Percentiles rank a stretch among this genome's conserved stretches.
Evolutionary conservation across 768 basidiomycete species (phyloP).

Genomic region (Russula lepida): DNA sequence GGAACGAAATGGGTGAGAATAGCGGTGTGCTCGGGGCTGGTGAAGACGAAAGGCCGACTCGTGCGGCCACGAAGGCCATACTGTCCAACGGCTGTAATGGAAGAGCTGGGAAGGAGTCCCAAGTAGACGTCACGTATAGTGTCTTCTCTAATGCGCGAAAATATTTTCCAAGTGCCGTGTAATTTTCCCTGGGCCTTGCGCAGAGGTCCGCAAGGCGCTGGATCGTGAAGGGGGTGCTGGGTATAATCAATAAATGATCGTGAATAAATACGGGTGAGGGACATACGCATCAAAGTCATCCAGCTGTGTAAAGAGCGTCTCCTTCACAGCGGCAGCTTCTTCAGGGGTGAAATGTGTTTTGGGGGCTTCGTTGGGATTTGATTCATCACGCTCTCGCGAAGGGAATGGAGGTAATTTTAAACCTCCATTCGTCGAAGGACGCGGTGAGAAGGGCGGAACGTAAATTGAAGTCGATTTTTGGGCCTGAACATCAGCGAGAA

Average conservation of each 20-base stretch:
- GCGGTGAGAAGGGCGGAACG: slow-evolving; percentile 32
- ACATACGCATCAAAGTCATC: slow-evolving; percentile 70
- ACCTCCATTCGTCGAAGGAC: slow-evolving; percentile 41
- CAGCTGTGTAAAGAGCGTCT: slow-evolving; percentile 50
- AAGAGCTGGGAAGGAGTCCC: slow-evolving; percentile 63
- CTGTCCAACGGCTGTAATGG: slow-evolving; percentile 30
- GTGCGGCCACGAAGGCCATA: slow-evolving; percentile 26
- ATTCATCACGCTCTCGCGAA: slow-evolving; percentile 42
- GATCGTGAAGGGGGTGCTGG: slow-evolving; percentile 74
- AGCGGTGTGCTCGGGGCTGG: slow-evolving; percentile 69
- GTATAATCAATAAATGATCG: slow-evolving; percentile 23
- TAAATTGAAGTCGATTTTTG: slow-evolving; percentile 32
- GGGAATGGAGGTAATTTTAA: slow-evolving; percentile 69
- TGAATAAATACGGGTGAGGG: not conserved
- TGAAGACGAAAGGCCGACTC: slow-evolving; percentile 39
- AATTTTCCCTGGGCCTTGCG: slow-evolving; percentile 56
- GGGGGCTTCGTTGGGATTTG: slow-evolving; percentile 45
- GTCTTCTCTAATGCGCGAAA: slow-evolving; percentile 79
- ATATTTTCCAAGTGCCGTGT: slow-evolving; percentile 77
- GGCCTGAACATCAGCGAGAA: slow-evolving; percentile 26
- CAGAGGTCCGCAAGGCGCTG: slow-evolving; percentile 84
- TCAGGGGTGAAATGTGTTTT: slow-evolving; percentile 51
- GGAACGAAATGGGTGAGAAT: slow-evolving; percentile 82
- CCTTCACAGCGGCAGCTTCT: slow-evolving; percentile 51
- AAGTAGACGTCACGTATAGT: slow-evolving; percentile 75